A percentile compares a stretch with the other conserved stretches of the same genome.
These are phyloP conservation scores for Parafenestella ontariensis DNA, from an alignment of 2,329 filamentous ascomycete genomes.

Conservation along the genomic window DNA sequence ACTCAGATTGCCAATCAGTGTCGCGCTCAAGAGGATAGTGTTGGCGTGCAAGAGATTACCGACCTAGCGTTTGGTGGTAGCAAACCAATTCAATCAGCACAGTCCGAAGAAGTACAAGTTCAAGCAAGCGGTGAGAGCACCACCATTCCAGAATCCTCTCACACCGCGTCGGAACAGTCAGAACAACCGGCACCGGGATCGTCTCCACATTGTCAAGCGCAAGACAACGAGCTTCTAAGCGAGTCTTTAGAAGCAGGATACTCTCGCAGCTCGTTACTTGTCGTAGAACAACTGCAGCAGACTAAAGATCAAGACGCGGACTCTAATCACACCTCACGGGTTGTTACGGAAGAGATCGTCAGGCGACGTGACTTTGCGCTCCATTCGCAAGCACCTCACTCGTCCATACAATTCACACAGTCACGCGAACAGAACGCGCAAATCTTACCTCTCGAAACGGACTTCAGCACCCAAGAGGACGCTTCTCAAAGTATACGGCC, in stretches of 20 bases:
- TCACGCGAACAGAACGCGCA: constrained; percentile 37
- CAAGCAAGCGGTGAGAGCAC: constrained; percentile 3
- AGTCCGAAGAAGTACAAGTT: neutral
- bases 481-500: constrained; percentile 18
- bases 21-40: neutral
- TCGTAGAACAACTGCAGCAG: neutral
- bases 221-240: neutral
- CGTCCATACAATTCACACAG: constrained; percentile 3
- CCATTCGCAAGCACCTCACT: constrained; percentile 1
- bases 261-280: neutral
- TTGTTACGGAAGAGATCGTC: neutral
- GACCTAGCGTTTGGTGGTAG: neutral
- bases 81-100: neutral
- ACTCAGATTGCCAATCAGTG: neutral
- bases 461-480: constrained; percentile 27
- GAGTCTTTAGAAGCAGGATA: neutral
- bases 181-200: neutral
- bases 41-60: neutral
- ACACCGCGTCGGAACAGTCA: constrained; percentile 1
- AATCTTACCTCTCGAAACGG: constrained; percentile 18
- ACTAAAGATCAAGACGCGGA: neutral
- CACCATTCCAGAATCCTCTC: constrained; percentile 1
- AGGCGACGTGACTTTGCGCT: neutral
- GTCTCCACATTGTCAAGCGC: neutral
- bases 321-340: neutral